phyloP scores from a whole-genome alignment of 2,329 filamentous ascomycete genomes.

The Aspergillus novoparasiticus region DNA sequence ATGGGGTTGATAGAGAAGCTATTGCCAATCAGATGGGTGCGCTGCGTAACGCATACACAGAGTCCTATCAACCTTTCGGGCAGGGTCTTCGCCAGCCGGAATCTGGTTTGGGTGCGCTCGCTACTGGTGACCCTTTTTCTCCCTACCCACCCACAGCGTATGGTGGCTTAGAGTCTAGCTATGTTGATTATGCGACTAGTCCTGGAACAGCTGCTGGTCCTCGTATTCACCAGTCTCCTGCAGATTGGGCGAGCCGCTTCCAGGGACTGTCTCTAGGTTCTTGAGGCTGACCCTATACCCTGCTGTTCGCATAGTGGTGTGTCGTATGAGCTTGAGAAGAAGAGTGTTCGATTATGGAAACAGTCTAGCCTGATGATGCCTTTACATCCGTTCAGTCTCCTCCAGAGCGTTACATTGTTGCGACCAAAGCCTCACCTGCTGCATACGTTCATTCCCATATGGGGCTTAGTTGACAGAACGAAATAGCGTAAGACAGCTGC shows the following conservation, averaged over 20 bases:
- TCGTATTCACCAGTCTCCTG: conserved; percentile 37
- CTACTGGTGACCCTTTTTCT: conserved; percentile 39
- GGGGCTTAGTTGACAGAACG: neutral
- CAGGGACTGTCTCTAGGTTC: conserved; percentile 74
- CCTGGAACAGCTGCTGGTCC: conserved; percentile 38
- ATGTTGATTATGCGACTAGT: conserved; percentile 33
- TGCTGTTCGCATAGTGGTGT: neutral
- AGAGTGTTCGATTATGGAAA: neutral
- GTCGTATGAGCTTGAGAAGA: neutral
- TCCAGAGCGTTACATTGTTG: neutral
- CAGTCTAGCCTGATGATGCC: neutral
- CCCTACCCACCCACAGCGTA: conserved; percentile 35
- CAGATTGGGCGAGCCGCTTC: conserved; percentile 66
- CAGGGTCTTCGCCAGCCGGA: conserved; percentile 37
- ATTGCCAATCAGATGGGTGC: conserved; percentile 30
- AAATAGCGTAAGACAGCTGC: neutral
- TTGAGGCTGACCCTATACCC: conserved; percentile 24
- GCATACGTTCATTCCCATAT: neutral
- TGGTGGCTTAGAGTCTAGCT: conserved; percentile 42
- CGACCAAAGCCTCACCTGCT: neutral
- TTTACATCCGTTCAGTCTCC: neutral
- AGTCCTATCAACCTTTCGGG: conserved; percentile 41
- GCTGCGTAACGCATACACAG: conserved; percentile 38
- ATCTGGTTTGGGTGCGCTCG: conserved; percentile 31
- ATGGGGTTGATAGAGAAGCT: conserved; percentile 35